phyloP scores from a whole-genome alignment of 78 protist species.

The Dictyostelium citrinum region DNA sequence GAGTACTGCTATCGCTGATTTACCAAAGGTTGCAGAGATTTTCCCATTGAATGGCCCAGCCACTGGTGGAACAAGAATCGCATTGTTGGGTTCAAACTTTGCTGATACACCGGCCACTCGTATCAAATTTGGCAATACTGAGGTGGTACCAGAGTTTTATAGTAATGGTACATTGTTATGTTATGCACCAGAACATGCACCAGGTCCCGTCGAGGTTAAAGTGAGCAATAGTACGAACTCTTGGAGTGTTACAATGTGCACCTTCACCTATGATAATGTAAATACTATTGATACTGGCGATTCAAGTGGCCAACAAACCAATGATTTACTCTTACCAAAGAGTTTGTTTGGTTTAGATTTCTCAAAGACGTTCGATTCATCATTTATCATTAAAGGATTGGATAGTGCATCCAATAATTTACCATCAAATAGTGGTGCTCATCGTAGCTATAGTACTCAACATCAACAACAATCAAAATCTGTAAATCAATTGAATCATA shows the following conservation, averaged over 20 bases:
- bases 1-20: slow-evolving; percentile 32
- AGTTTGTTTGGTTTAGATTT: slow-evolving; percentile 48
- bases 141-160: slow-evolving; percentile 73
- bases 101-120: slow-evolving; percentile 83
- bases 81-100: slow-evolving; percentile 79
- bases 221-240: slow-evolving; percentile 61
- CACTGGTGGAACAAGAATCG: slow-evolving; percentile 82
- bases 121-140: slow-evolving; percentile 65
- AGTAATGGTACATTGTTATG: slow-evolving; percentile 68
- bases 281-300: not conserved
- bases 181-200: slow-evolving; percentile 80
- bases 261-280: slow-evolving; percentile 47
- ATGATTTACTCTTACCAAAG: slow-evolving; percentile 2
- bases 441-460: not conserved
- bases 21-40: slow-evolving; percentile 64
- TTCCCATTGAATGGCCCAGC: slow-evolving; percentile 78
- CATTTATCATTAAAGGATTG: slow-evolving; percentile 15
- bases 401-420: not conserved
- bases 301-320: not conserved
- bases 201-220: slow-evolving; percentile 71
- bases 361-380: slow-evolving; percentile 16
- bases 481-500: not conserved
- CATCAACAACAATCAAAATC: not conserved
- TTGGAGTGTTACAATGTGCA: slow-evolving; percentile 53
- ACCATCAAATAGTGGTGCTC: not conserved